Conservation (phyloP, 345 rosid species). For the Ricinus communis region DNA sequence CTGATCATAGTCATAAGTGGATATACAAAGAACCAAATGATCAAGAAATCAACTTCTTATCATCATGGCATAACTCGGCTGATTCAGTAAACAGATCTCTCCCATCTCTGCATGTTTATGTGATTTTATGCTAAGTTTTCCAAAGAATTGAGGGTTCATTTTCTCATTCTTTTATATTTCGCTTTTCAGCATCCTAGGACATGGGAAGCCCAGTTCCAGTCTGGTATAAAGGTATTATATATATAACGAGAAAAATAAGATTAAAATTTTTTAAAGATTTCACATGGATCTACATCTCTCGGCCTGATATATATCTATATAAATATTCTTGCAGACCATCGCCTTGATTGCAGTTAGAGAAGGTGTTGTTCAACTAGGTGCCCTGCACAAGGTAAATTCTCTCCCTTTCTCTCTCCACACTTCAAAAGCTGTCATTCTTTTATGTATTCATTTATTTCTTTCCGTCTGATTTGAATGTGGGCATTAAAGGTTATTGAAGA, state of each 20-base stretch:
- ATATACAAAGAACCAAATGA: slow-evolving; percentile 90
- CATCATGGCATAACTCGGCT: slow-evolving; percentile 90
- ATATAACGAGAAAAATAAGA: not conserved
- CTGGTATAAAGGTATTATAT: slow-evolving; percentile 74
- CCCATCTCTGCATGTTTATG: not conserved
- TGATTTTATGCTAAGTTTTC: slow-evolving; percentile 9
- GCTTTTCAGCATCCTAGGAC: slow-evolving; percentile 81
- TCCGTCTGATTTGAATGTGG: not conserved
- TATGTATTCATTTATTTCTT: too few species aligned
- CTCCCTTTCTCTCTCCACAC: not conserved
- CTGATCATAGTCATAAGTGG: slow-evolving; percentile 97
- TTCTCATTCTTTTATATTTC: not conserved
- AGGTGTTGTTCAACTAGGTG: slow-evolving; percentile 96
- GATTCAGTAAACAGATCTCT: slow-evolving; percentile 66
- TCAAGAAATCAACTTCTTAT: slow-evolving; percentile 87
- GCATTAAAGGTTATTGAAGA: slow-evolving; percentile 70
- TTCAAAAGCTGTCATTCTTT: not conserved
- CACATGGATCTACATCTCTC: slow-evolving; percentile 9
- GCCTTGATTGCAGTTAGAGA: slow-evolving; percentile 94
- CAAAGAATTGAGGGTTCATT: slow-evolving; percentile 10
- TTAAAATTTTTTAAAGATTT: not conserved
- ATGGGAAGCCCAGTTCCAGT: slow-evolving; percentile 98
- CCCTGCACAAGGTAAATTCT: slow-evolving; percentile 65
- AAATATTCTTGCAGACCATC: slow-evolving; percentile 65
- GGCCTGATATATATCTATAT: not conserved